Conservation (phyloP, 495 filamentous ascomycete species). For the Aspergillus hancockii region DNA sequence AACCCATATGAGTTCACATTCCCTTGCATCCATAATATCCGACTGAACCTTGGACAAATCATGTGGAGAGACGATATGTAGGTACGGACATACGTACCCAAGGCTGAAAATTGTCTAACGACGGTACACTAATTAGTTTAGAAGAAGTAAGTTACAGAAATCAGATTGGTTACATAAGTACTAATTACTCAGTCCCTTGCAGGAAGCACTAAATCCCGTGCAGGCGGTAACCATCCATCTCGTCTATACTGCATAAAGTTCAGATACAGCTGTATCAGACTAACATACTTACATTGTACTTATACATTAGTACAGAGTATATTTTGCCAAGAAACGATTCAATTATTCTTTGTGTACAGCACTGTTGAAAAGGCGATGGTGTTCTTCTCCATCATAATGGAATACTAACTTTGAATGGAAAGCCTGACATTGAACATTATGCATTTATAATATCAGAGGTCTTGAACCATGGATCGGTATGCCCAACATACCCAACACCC, state of each 20-base stretch:
- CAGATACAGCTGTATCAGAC: not conserved
- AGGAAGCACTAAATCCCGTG: not conserved
- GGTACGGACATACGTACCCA: not conserved
- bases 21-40: not conserved
- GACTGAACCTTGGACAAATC: not conserved
- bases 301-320: not conserved
- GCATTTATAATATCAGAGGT: not conserved
- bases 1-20: not conserved
- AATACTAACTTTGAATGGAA: not conserved
- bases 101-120: not conserved
- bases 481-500: conserved; percentile 9
- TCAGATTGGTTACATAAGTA: not conserved
- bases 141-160: no score
- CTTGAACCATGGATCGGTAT: conserved; percentile 10
- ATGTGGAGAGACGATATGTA: conserved; percentile 4
- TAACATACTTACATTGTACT: not conserved
- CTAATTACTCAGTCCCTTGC: conserved; percentile 3
- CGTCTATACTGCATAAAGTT: not conserved
- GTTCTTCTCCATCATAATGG: not conserved
- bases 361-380: not conserved
- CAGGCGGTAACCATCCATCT: not conserved
- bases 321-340: not conserved
- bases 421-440: not conserved
- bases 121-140: no score
- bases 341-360: not conserved